A percentile compares a stretch with the other conserved stretches of the same genome.
Conservation (phyloP, 1,284 basidiomycete genomes). For the Apiotrichum domesticum region DNA sequence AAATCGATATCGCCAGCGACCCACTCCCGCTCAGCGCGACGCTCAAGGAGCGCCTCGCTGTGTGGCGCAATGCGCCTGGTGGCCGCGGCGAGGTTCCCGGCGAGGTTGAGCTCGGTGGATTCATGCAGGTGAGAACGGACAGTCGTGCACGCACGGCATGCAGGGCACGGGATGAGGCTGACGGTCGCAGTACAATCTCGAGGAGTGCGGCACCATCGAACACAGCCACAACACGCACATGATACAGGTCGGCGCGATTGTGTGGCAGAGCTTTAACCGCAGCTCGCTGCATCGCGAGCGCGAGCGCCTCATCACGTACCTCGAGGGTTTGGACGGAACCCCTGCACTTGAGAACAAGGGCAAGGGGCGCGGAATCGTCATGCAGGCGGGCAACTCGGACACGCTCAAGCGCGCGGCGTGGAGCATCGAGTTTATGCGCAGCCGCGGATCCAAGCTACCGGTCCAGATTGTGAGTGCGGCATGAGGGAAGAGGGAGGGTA, state of each 20-base stretch:
- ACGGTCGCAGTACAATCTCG: conserved; percentile 36
- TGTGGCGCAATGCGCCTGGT: conserved; percentile 47
- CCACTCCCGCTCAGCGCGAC: conserved; percentile 44
- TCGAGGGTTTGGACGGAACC: conserved; percentile 28
- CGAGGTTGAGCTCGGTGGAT: conserved; percentile 43
- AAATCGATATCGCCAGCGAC: conserved; percentile 42
- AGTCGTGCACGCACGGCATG: too few relatives aligned
- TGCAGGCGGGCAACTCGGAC: conserved; percentile 52
- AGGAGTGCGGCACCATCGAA: conserved; percentile 39
- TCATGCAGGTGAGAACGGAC: conserved; percentile 21
- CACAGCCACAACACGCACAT: conserved; percentile 46
- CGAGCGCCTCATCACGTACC: conserved; percentile 40
- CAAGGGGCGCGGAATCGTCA: conserved; percentile 48
- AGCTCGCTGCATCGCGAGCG: conserved; percentile 35
- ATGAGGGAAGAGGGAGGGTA: too few relatives aligned
- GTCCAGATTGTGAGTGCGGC: conserved; percentile 37
- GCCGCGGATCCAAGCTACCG: conserved; percentile 42
- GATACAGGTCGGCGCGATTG: conserved; percentile 36
- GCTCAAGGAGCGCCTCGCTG: conserved; percentile 43
- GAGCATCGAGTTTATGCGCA: conserved; percentile 45
- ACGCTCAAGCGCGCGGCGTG: conserved; percentile 48
- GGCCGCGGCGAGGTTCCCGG: conserved; percentile 36
- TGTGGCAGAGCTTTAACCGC: conserved; percentile 44
- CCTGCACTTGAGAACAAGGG: conserved; percentile 19
- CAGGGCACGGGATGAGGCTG: background rate